phyloP scores from a whole-genome alignment of 2,329 filamentous ascomycete species.

The Simplicillium sp. region DNA sequence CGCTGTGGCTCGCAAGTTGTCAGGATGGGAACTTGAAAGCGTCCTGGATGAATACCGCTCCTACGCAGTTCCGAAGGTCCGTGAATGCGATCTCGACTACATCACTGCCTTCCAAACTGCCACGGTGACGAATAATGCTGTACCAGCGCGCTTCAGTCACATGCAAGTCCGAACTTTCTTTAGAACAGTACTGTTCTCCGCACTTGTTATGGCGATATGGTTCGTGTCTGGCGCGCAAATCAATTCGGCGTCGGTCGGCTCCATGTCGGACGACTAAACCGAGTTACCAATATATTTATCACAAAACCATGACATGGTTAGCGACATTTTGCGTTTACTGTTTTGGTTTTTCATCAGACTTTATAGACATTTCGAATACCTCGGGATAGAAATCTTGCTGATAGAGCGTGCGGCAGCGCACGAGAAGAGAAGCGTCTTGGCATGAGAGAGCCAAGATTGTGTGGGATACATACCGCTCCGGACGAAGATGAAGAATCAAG shows the following conservation, averaged over 20 bases:
- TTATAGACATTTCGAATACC: no score
- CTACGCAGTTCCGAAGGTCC: slow-evolving; percentile 52
- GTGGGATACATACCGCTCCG: no score
- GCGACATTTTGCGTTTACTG: no score
- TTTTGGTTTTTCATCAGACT: no score
- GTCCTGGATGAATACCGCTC: slow-evolving; percentile 65
- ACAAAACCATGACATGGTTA: no score
- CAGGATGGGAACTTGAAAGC: slow-evolving; percentile 52
- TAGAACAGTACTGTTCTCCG: slow-evolving; percentile 31
- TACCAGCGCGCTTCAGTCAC: slow-evolving; percentile 10
- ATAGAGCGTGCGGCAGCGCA: no score
- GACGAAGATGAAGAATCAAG: slow-evolving; percentile 5
- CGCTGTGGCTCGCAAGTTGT: slow-evolving; percentile 65
- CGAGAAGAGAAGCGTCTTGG: background rate
- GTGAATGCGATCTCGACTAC: slow-evolving; percentile 51
- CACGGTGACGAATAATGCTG: slow-evolving; percentile 12
- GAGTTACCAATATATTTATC: no score
- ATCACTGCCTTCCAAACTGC: slow-evolving; percentile 39
- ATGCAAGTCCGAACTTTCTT: slow-evolving; percentile 26
- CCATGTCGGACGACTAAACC: background rate
- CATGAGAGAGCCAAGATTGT: background rate
- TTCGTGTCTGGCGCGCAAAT: slow-evolving; percentile 26
- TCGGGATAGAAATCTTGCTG: no score
- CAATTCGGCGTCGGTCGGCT: slow-evolving; percentile 1
- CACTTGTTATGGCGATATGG: slow-evolving; percentile 33